Evolutionary conservation across 202 grass and related monocot genomes (phyloP).

Genomic region (Dendrocalamus latiflorus): DNA sequence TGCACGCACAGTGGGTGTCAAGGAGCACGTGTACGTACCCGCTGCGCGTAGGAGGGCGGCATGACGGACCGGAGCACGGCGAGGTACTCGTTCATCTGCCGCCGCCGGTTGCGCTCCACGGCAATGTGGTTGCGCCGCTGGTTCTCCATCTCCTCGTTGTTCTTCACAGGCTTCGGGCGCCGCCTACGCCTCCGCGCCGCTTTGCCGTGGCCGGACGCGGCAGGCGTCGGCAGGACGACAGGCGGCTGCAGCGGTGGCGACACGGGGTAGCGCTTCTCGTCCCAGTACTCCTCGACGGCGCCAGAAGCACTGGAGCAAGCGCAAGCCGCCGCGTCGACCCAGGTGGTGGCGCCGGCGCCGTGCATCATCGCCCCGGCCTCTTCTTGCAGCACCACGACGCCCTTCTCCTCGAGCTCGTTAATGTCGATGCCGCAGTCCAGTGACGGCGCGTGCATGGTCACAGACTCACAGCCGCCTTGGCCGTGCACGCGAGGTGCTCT

Average conservation of each 20-base stretch:
- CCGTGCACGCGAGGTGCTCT: conserved; percentile 15
- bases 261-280: background rate
- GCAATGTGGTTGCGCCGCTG: conserved; percentile 57
- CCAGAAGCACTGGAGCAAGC: background rate
- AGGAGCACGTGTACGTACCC: conserved; percentile 26
- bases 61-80: conserved; percentile 48
- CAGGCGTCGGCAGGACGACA: background rate
- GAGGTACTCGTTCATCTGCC: conserved; percentile 65
- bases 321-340: conserved; percentile 26
- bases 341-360: background rate
- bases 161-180: conserved; percentile 30
- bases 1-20: background rate
- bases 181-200: conserved; percentile 8
- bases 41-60: conserved; percentile 46
- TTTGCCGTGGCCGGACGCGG: background rate
- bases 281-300: conserved; percentile 28
- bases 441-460: background rate
- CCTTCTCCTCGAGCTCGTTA: conserved; percentile 37
- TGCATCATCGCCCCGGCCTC: background rate
- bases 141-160: conserved; percentile 52
- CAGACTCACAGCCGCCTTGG: background rate
- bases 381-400: conserved; percentile 34
- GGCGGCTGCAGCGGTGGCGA: background rate
- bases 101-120: conserved; percentile 62
- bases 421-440: conserved; percentile 21